These are phyloP conservation scores for Thalassiosira oceanica DNA, from an alignment of 352 stramenopile genomes.

Conservation along the genomic window DNA sequence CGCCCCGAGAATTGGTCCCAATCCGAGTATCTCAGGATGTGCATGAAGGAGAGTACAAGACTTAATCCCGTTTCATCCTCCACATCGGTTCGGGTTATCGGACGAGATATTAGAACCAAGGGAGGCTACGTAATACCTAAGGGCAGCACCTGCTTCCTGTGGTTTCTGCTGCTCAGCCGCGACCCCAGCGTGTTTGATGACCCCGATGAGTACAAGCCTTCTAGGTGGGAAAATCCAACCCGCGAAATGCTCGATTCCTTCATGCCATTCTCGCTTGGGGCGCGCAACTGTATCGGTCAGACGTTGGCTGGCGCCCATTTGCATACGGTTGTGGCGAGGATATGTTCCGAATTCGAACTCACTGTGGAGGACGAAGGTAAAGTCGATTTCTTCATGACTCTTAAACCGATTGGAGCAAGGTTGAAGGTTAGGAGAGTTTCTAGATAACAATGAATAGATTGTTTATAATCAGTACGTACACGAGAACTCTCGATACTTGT, in stretches of 20 bases:
- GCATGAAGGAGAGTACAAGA: conserved; percentile 49
- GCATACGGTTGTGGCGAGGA: conserved; percentile 28
- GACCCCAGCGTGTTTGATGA: conserved; percentile 43
- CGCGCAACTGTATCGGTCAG: conserved; percentile 56
- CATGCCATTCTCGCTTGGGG: conserved; percentile 50
- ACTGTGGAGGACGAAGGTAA: conserved; percentile 28
- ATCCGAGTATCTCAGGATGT: conserved; percentile 26
- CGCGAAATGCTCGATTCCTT: conserved; percentile 32
- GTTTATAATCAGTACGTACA: too few species aligned
- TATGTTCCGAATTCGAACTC: conserved; percentile 41
- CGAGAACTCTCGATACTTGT: too few species aligned
- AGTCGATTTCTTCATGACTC: conserved; percentile 41
- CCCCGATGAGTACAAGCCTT: conserved; percentile 44
- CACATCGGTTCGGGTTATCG: conserved; percentile 20
- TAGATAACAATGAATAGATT: too few species aligned
- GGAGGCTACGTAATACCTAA: conserved; percentile 37
- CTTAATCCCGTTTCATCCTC: conserved; percentile 41
- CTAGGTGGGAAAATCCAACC: conserved; percentile 52
- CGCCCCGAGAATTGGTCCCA: conserved; percentile 10
- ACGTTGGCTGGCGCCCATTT: conserved; percentile 47
- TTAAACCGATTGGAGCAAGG: conserved; percentile 29
- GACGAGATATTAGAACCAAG: conserved; percentile 33
- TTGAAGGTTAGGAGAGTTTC: conserved; percentile 12
- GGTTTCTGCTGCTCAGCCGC: conserved; percentile 31
- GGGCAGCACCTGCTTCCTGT: conserved; percentile 22